Conservation (phyloP, 805 yeast species). For the Candida namnaoensis region DNA sequence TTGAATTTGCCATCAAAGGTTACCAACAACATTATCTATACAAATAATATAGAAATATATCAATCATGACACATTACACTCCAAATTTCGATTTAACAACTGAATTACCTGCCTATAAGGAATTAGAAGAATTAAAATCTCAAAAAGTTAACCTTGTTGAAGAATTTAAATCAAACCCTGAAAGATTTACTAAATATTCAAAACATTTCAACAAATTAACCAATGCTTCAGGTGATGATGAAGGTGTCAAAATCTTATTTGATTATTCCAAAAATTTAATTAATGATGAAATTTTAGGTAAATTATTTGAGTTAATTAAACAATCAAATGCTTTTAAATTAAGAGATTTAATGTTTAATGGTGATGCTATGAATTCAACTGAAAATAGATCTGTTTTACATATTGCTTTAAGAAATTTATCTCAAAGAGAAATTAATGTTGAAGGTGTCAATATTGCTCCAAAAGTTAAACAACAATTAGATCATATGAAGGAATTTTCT, state of each 20-base stretch:
- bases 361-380: slow-evolving; percentile 90
- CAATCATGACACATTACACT: slow-evolving; percentile 21
- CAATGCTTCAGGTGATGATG: slow-evolving; percentile 83
- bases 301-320: slow-evolving; percentile 72
- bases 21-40: background rate
- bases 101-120: slow-evolving; percentile 80
- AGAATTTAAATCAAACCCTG: slow-evolving; percentile 67
- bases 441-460: slow-evolving; percentile 87
- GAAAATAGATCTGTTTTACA: slow-evolving; percentile 97
- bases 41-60: slow-evolving; percentile 2
- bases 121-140: slow-evolving; percentile 65
- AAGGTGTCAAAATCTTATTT: slow-evolving; percentile 81
- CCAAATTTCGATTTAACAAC: slow-evolving; percentile 50
- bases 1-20: background rate
- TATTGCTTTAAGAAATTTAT: slow-evolving; percentile 91
- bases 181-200: slow-evolving; percentile 70
- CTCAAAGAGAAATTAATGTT: slow-evolving; percentile 74
- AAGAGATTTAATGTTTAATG: slow-evolving; percentile 87
- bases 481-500: slow-evolving; percentile 95
- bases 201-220: slow-evolving; percentile 44
- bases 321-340: slow-evolving; percentile 83
- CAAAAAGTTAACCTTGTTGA: slow-evolving; percentile 51
- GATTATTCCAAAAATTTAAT: slow-evolving; percentile 94
- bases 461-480: slow-evolving; percentile 84
- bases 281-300: slow-evolving; percentile 68